A percentile compares a stretch with the other conserved stretches of the same genome.
phyloP scores from a whole-genome alignment of 192 early-diverging fungal species.

The Coemansia sp. region DNA sequence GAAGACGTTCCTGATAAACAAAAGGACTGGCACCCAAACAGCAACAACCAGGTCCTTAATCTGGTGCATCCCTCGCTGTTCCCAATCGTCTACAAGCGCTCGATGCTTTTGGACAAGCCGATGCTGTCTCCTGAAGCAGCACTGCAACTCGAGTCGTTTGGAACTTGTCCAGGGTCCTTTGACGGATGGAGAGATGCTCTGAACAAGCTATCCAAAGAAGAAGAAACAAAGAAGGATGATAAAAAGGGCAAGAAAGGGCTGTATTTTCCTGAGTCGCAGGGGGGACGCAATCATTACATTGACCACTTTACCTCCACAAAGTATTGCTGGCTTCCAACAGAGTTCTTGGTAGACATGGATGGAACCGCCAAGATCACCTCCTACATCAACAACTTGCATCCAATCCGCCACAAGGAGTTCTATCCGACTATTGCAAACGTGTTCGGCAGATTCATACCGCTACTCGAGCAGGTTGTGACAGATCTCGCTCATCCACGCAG shows the following conservation, averaged over 20 bases:
- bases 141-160: conserved; percentile 32
- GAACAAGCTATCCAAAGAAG: background rate
- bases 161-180: conserved; percentile 17
- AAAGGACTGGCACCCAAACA: conserved; percentile 54
- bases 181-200: conserved; percentile 16
- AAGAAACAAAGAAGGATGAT: too few species aligned
- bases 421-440: conserved; percentile 58
- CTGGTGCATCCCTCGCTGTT: conserved; percentile 59
- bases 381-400: conserved; percentile 80
- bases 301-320: conserved; percentile 2
- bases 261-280: too few species aligned
- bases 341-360: conserved; percentile 57
- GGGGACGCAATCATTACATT: too few species aligned
- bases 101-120: conserved; percentile 19
- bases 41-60: conserved; percentile 55
- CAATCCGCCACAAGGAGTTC: conserved; percentile 46
- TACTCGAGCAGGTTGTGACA: conserved; percentile 63
- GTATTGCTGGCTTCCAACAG: conserved; percentile 67
- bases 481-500: conserved; percentile 22
- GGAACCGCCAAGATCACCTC: conserved; percentile 56
- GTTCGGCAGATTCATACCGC: conserved; percentile 61
- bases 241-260: too few species aligned
- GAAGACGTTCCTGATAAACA: conserved; percentile 30
- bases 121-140: conserved; percentile 32
- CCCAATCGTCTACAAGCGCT: conserved; percentile 42